Percentiles rank a stretch among this genome's conserved stretches.
phyloP scores from a whole-genome alignment of 148 eudicot species.

The Agrostemma githago region DNA sequence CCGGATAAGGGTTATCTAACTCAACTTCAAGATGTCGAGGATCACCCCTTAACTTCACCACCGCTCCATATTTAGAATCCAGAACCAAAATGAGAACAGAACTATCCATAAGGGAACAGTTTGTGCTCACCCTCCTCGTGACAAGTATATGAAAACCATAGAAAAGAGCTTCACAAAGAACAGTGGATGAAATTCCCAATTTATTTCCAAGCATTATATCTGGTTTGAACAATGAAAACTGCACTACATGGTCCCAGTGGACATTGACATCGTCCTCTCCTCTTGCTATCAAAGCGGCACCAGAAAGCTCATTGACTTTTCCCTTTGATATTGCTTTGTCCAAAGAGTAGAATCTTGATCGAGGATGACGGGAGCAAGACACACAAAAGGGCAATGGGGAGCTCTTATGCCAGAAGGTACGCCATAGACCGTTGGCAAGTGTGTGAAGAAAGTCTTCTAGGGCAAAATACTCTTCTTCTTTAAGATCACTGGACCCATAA shows the following conservation, averaged over 20 bases:
- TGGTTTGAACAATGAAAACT: conserved; percentile 53
- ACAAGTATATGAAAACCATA: conserved; percentile 61
- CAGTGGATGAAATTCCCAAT: conserved; percentile 42
- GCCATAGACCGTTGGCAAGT: conserved; percentile 61
- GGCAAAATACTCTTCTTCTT: conserved; percentile 64
- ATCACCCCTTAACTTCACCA: conserved; percentile 61
- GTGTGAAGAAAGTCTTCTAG: conserved; percentile 73
- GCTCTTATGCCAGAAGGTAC: conserved; percentile 62
- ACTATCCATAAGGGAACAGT: conserved; percentile 27
- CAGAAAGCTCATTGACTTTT: conserved; percentile 51
- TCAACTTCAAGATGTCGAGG: conserved; percentile 51
- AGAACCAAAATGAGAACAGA: conserved; percentile 51
- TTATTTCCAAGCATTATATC: conserved; percentile 56
- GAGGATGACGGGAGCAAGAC: conserved; percentile 58
- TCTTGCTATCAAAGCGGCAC: conserved; percentile 60
- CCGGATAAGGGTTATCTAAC: conserved; percentile 42
- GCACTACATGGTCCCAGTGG: conserved; percentile 67
- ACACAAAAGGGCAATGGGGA: conserved; percentile 52
- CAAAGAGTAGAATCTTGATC: conserved; percentile 65
- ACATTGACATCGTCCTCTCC: conserved; percentile 30
- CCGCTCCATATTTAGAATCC: conserved; percentile 73
- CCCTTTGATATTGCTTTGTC: conserved; percentile 76
- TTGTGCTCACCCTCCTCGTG: conserved; percentile 55
- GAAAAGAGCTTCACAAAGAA: conserved; percentile 72
- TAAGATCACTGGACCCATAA: conserved; percentile 38